Conservation (phyloP, 148 eudicot species). For the Diospyros lotus region DNA sequence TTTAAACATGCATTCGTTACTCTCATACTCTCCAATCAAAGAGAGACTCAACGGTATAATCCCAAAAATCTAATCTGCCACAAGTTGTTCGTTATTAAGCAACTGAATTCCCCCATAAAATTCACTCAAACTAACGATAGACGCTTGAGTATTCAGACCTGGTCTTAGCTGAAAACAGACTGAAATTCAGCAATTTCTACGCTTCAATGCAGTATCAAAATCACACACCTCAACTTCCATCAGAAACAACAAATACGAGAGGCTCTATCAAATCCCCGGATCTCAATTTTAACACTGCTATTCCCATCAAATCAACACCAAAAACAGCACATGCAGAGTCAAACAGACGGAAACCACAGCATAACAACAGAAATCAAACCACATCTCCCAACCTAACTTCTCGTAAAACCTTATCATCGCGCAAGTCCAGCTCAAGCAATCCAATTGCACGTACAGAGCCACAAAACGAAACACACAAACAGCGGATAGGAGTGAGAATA, state of each 20-base stretch:
- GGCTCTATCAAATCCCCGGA: not conserved
- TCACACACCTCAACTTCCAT: not conserved
- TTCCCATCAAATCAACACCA: not conserved
- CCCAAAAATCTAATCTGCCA: too few relatives aligned
- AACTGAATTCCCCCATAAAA: too few relatives aligned
- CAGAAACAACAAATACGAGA: not conserved
- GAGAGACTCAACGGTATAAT: too few relatives aligned
- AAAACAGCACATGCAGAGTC: not conserved
- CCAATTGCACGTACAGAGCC: not conserved
- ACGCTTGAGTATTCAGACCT: too few relatives aligned
- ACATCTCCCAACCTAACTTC: constrained; percentile 5
- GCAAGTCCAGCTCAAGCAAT: not conserved
- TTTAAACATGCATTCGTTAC: too few relatives aligned
- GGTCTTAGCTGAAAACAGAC: not conserved
- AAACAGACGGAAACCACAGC: not conserved
- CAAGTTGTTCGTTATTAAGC: too few relatives aligned
- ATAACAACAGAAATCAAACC: not conserved
- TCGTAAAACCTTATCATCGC: not conserved
- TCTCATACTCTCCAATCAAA: too few relatives aligned
- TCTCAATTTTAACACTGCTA: not conserved
- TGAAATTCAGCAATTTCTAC: constrained; percentile 5
- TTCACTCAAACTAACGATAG: too few relatives aligned
- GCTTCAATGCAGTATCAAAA: not conserved
- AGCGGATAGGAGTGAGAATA: not conserved
- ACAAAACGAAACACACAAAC: not conserved